phyloP scores from a whole-genome alignment of 495 filamentous ascomycete species.

The Penicillium arizonense region DNA sequence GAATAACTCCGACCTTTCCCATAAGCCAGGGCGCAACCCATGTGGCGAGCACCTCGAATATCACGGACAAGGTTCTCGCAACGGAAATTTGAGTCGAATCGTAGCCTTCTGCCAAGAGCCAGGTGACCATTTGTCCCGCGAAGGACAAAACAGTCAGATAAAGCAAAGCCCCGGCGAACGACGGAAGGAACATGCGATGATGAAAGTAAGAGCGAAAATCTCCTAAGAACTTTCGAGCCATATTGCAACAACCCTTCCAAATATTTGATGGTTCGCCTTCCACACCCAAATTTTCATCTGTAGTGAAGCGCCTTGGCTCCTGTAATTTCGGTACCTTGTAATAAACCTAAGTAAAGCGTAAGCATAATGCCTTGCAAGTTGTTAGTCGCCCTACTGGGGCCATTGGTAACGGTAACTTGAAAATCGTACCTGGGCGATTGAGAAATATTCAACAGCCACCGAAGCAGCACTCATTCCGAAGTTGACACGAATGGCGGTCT shows the following conservation, averaged over 20 bases:
- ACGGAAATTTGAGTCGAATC: conserved; percentile 35
- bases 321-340: neutral
- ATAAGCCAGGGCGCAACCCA: conserved; percentile 49
- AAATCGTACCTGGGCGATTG: conserved; percentile 32
- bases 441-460: conserved; percentile 43
- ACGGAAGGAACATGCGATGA: conserved; percentile 34
- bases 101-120: conserved; percentile 35
- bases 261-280: too few relatives aligned
- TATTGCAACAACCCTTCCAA: too few relatives aligned
- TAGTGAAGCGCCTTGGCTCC: neutral
- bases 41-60: conserved; percentile 49
- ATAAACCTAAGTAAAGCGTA: neutral
- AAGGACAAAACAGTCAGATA: conserved; percentile 46
- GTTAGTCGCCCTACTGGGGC: too few relatives aligned
- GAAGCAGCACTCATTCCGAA: conserved; percentile 39
- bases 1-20: conserved; percentile 41
- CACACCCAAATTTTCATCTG: too few relatives aligned
- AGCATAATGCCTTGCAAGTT: neutral
- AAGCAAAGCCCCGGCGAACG: conserved; percentile 34
- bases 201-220: conserved; percentile 24
- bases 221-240: neutral
- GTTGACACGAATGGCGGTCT: conserved; percentile 31
- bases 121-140: conserved; percentile 40
- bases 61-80: conserved; percentile 31
- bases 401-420: neutral